Evolutionary conservation across 73 alveolate species (phyloP).

Genomic region (Paramecium sonneborni): DNA sequence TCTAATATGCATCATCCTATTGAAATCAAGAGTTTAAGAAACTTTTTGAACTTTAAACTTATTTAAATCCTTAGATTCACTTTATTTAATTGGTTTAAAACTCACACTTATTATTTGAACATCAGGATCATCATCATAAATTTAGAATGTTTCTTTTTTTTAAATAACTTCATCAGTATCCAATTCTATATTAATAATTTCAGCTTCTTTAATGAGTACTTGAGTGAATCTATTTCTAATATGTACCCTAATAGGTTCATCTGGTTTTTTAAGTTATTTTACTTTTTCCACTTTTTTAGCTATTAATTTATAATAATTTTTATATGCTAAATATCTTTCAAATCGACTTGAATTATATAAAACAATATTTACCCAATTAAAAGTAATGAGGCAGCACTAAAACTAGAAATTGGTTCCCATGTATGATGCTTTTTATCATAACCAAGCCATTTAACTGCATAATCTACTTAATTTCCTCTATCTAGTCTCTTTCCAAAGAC

Average conservation of each 20-base stretch:
- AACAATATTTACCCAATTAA: neutral
- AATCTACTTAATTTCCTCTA: neutral
- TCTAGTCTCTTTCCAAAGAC: neutral
- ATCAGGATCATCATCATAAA: neutral
- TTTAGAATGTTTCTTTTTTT: neutral
- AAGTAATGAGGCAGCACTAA: neutral
- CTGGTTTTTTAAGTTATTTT: neutral
- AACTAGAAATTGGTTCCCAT: slow-evolving; percentile 25
- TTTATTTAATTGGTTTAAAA: neutral
- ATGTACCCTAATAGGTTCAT: neutral
- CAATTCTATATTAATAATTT: neutral
- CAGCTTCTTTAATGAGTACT: neutral
- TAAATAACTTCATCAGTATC: neutral
- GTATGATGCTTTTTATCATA: slow-evolving; percentile 7
- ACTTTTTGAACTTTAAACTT: neutral
- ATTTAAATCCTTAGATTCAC: neutral
- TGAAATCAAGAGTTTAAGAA: neutral
- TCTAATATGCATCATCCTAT: neutral
- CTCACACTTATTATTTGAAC: neutral
- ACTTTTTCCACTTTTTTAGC: neutral
- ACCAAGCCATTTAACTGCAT: slow-evolving; percentile 7
- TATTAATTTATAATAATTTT: neutral
- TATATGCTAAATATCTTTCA: neutral
- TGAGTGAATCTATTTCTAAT: neutral
- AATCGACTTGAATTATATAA: neutral